A percentile compares a stretch with the other conserved stretches of the same genome.
These are phyloP conservation scores for Mollisia scopiformis DNA, from an alignment of 2,329 filamentous ascomycete genomes.

Conservation along the genomic window DNA sequence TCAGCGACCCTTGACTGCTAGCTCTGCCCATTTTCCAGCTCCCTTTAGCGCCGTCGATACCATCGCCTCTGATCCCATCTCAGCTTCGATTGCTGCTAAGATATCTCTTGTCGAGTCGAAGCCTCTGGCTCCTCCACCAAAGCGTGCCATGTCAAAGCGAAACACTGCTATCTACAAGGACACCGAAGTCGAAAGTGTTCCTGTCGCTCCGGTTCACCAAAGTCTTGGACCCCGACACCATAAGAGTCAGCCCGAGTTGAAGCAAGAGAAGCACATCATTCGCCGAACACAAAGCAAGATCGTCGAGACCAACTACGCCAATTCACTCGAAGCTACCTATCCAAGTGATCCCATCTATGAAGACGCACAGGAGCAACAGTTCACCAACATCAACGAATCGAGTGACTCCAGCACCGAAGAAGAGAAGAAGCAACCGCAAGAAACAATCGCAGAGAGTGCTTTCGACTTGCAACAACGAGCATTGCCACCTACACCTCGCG, in stretches of 20 bases:
- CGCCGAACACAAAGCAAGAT: conserved; percentile 31
- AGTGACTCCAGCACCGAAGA: conserved; percentile 4
- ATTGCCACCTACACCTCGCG: conserved; percentile 29
- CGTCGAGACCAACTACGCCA: conserved; percentile 15
- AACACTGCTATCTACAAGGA: conserved; percentile 59
- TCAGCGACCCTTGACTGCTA: conserved; percentile 54
- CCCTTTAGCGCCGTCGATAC: conserved; percentile 7
- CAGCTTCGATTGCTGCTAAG: conserved; percentile 28
- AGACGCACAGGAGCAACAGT: conserved; percentile 17
- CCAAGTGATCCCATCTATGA: conserved; percentile 25
- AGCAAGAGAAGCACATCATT: conserved; percentile 26
- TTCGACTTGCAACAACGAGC: conserved; percentile 18
- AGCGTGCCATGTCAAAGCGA: conserved; percentile 54
- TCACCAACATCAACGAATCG: conserved; percentile 7
- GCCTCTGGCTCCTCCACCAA: conserved; percentile 38
- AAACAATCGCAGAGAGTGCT: not conserved
- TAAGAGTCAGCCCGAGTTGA: conserved; percentile 32
- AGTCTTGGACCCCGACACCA: conserved; percentile 31
- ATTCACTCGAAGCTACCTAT: conserved; percentile 13
- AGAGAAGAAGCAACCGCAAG: conserved; percentile 5
- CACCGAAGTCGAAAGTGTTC: conserved; percentile 39
- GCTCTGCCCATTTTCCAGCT: conserved; percentile 19
- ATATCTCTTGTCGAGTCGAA: conserved; percentile 33
- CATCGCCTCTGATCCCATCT: conserved; percentile 12
- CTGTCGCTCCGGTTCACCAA: conserved; percentile 34